Conservation (phyloP, 768 basidiomycete species). For the Tylopilus felleus region DNA sequence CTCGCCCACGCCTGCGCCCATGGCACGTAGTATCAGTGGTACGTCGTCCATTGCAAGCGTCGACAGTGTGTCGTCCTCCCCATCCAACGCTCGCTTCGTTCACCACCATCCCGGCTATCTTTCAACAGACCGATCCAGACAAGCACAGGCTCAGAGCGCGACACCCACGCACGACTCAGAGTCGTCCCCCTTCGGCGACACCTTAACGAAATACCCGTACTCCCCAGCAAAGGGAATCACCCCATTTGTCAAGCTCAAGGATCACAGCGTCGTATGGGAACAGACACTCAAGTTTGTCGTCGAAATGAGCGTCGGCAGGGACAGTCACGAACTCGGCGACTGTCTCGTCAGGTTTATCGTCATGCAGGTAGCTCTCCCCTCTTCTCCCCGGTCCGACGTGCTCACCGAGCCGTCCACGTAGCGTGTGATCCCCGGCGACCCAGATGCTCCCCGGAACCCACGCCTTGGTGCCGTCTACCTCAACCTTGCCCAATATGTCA, state of each 20-base stretch:
- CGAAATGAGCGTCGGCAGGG: slow-evolving; percentile 58
- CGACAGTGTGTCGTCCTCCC: slow-evolving; percentile 21
- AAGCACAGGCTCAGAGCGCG: background rate
- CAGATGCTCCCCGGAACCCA: slow-evolving; percentile 52
- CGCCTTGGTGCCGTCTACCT: slow-evolving; percentile 64
- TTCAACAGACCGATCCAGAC: slow-evolving; percentile 27
- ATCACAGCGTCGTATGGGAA: slow-evolving; percentile 65
- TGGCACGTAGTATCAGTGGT: slow-evolving; percentile 20
- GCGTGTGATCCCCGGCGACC: slow-evolving; percentile 56
- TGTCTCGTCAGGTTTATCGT: slow-evolving; percentile 64
- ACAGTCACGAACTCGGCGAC: slow-evolving; percentile 45
- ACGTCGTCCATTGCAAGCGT: slow-evolving; percentile 21
- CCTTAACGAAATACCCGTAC: slow-evolving; percentile 4
- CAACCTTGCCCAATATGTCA: slow-evolving; percentile 74
- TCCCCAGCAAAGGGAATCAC: slow-evolving; percentile 59
- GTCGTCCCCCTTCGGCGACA: background rate
- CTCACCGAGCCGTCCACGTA: slow-evolving; percentile 27
- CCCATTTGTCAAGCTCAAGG: slow-evolving; percentile 53
- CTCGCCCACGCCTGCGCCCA: background rate
- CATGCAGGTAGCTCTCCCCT: slow-evolving; percentile 40
- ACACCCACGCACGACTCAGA: background rate
- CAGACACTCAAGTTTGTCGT: slow-evolving; percentile 54
- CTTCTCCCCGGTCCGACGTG: background rate
- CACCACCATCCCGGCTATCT: slow-evolving; percentile 19
- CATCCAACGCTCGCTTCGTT: slow-evolving; percentile 4